These are phyloP conservation scores for Metschnikowia cubensis DNA, from an alignment of 805 yeast species.

Conservation along the genomic window DNA sequence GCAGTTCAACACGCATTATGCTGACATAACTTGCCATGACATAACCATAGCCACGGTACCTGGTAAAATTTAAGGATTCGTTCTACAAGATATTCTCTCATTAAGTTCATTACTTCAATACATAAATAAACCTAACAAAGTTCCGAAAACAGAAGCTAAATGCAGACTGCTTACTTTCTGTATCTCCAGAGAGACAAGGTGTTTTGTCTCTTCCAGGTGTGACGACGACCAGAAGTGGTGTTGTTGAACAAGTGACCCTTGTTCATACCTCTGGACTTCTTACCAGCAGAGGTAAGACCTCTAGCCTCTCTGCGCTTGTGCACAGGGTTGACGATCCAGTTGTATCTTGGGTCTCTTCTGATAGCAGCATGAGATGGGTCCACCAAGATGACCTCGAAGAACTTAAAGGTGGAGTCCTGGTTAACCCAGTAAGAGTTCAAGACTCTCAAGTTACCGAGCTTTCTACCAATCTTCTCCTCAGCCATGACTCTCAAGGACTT, in stretches of 20 bases:
- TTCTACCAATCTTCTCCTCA: slow-evolving; percentile 99
- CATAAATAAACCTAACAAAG: slow-evolving; percentile 11
- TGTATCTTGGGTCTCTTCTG: slow-evolving; percentile 97
- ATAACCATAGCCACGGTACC: too few species aligned
- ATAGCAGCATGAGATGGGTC: slow-evolving; percentile 98
- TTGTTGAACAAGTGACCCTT: slow-evolving; percentile 99
- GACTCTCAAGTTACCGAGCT: slow-evolving; percentile 98
- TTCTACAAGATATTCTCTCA: background rate
- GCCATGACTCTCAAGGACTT: slow-evolving; percentile 97
- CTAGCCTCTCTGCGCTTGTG: slow-evolving; percentile 99
- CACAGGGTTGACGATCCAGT: slow-evolving; percentile 99
- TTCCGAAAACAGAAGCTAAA: slow-evolving; percentile 1
- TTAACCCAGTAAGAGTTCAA: slow-evolving; percentile 99
- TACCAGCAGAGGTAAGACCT: slow-evolving; percentile 97
- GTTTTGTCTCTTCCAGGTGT: slow-evolving; percentile 99
- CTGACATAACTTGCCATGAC: too few species aligned
- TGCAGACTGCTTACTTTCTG: slow-evolving; percentile 62
- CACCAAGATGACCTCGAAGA: slow-evolving; percentile 95
- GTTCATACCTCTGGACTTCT: slow-evolving; percentile 99
- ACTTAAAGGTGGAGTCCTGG: slow-evolving; percentile 99
- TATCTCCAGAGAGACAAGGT: slow-evolving; percentile 99
- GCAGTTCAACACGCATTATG: too few species aligned
- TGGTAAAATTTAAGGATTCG: too few species aligned
- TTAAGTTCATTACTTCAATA: slow-evolving; percentile 11
- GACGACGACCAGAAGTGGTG: slow-evolving; percentile 97